A percentile compares a stretch with the other conserved stretches of the same genome.
These are phyloP conservation scores for Penicillium psychrofluorescens DNA, from an alignment of 495 filamentous ascomycete genomes.

Conservation along the genomic window DNA sequence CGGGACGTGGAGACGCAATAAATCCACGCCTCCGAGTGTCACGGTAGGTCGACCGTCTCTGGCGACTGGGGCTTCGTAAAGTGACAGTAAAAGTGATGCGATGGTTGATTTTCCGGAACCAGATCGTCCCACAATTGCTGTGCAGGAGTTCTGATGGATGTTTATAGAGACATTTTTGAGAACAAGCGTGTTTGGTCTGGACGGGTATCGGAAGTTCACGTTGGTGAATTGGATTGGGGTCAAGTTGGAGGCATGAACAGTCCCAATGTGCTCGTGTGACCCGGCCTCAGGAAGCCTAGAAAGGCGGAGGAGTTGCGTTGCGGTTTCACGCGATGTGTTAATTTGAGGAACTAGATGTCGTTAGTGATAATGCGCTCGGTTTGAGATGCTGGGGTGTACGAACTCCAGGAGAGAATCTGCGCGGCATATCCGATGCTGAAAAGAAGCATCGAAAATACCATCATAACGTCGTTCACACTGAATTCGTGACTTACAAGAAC, in stretches of 20 bases:
- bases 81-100: constrained; percentile 61
- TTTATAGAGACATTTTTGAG: constrained; percentile 54
- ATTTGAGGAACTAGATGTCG: constrained; percentile 62
- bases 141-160: constrained; percentile 52
- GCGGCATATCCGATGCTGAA: constrained; percentile 70
- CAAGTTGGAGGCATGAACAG: constrained; percentile 34
- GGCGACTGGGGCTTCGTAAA: constrained; percentile 44
- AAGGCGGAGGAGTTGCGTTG: constrained; percentile 66
- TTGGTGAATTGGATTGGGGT: constrained; percentile 56
- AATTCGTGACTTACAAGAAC: constrained; percentile 46
- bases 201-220: constrained; percentile 64
- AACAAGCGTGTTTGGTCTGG: constrained; percentile 41
- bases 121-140: constrained; percentile 73
- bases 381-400: constrained; percentile 4
- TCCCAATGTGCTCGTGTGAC: constrained; percentile 53
- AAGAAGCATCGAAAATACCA: constrained; percentile 74
- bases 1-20: constrained; percentile 49
- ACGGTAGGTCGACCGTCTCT: constrained; percentile 27
- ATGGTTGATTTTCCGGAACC: constrained; percentile 90
- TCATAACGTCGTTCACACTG: constrained; percentile 52
- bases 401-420: constrained; percentile 56
- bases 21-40: constrained; percentile 48
- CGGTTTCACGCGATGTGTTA: constrained; percentile 61
- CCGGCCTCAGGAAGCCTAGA: constrained; percentile 44
- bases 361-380: constrained; percentile 1